Evolutionary conservation across 2,329 filamentous ascomycete genomes (phyloP), one percentile per base, ranked within the genome.

Genomic region (Penicillium psychrosexuale): DNA sequence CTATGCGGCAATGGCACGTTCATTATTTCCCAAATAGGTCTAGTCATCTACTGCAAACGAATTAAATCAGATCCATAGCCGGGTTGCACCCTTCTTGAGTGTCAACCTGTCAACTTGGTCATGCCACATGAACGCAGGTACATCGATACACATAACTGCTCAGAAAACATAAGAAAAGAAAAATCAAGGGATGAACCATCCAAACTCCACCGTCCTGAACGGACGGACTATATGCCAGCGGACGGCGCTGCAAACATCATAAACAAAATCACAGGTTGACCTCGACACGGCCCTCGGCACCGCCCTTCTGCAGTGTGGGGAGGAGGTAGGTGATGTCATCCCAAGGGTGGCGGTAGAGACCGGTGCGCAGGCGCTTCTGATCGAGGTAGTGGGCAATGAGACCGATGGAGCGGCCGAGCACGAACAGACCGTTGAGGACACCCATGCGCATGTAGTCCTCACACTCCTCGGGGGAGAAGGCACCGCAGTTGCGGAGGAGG

Each of bases 361-460:
- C 94, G 72, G 94, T 99, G 71, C 93, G 89, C 78, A 99, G 85
- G 79, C 94, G 87, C 92, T 99, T 99, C 86, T 99, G 94, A 82
- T 99, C 94, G 70, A 99, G 87, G 85, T 93, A 97, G 80, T 99
- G 94, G 72, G 94, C 94, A 88, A 99, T 99, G 66, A 99, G 84
- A 90, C 94, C 94, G 72, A 99, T 99, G 77, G 86, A 91, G 73
- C 94, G 89, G 72, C 94, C 94, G 58, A 99, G 86, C 44, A 99
- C 94, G 83, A 99, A 99, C 59, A 99, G 89, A 82, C 94, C 94
- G 84, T 99, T 99, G 69, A 99, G 87, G 46, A 99, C 94, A 84
- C 94, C 94, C 92, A 97, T 99, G 78, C 87, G 86, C 74, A 99
- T 87, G 84, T 99, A 99, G 78, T 99, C 94, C 80, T 99, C 94